Evolutionary conservation across 2,329 filamentous ascomycete species (phyloP).

Genomic region (Sporothrix mexicana): DNA sequence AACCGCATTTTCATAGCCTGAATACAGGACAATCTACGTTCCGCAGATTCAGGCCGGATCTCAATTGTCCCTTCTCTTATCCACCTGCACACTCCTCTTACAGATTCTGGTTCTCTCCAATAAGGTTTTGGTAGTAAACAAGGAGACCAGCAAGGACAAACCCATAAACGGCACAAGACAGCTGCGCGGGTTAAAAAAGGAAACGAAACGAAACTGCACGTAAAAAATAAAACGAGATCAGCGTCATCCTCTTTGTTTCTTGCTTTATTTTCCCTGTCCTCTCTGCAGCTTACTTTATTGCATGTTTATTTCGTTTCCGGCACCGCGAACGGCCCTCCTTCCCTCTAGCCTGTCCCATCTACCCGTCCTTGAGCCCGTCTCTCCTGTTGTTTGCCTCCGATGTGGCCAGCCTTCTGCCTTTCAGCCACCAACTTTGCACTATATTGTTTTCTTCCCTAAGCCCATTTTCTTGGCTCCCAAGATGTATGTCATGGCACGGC

Average conservation of each 20-base stretch:
- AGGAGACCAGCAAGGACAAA: neutral
- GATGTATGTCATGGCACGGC: conserved; percentile 3
- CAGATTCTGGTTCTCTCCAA: neutral
- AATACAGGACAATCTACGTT: conserved; percentile 39
- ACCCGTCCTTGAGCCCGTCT: conserved; percentile 21
- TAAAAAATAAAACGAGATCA: conserved; percentile 16
- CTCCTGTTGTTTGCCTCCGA: neutral
- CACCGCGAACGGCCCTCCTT: conserved; percentile 3
- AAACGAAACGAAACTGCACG: conserved; percentile 2
- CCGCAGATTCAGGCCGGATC: conserved; percentile 36
- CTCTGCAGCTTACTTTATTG: neutral
- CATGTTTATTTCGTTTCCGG: conserved; percentile 16
- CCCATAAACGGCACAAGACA: neutral
- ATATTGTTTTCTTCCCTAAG: conserved; percentile 21
- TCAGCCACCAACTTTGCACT: conserved; percentile 2
- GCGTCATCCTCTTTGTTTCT: conserved; percentile 3
- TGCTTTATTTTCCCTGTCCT: neutral
- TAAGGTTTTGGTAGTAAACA: neutral
- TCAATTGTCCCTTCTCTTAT: neutral
- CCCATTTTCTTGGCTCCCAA: conserved; percentile 9
- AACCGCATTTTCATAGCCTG: conserved; percentile 39
- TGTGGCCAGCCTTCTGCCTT: conserved; percentile 17
- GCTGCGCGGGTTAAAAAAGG: neutral
- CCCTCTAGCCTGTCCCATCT: conserved; percentile 18
- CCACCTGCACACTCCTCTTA: neutral